Percentiles rank a stretch among this genome's conserved stretches.
These are phyloP conservation scores for Aspergillus cristatus DNA, from an alignment of 495 filamentous ascomycete species.

Conservation along the genomic window DNA sequence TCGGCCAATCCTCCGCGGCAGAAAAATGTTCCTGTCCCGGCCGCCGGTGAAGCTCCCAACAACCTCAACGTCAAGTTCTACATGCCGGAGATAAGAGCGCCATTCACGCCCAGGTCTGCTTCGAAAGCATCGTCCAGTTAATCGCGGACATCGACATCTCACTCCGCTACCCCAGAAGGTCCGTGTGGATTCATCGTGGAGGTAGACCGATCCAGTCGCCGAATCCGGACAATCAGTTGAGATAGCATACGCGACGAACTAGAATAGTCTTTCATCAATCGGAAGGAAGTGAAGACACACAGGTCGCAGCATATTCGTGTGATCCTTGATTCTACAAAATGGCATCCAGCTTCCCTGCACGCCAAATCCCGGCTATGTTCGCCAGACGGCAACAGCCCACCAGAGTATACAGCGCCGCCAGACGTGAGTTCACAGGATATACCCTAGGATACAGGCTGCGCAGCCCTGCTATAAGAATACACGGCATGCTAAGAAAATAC, in stretches of 20 bases:
- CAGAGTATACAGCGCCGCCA: conserved; percentile 19
- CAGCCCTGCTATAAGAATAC: too few species aligned
- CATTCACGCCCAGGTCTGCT: conserved; percentile 9
- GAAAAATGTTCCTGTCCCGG: conserved; percentile 42
- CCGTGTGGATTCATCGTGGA: conserved; percentile 15
- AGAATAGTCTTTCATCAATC: too few species aligned
- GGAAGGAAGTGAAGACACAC: neutral
- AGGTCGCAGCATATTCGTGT: neutral
- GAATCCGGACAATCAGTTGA: conserved; percentile 17
- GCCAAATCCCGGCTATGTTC: conserved; percentile 30
- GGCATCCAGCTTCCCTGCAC: conserved; percentile 27
- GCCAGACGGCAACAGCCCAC: conserved; percentile 33
- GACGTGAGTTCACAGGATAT: conserved; percentile 28
- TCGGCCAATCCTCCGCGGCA: conserved; percentile 20
- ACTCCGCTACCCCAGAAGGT: neutral
- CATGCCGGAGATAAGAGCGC: conserved; percentile 6
- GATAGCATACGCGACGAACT: too few species aligned
- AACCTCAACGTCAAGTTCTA: conserved; percentile 24
- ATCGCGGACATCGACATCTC: conserved; percentile 1
- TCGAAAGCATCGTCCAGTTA: conserved; percentile 1
- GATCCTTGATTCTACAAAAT: conserved; percentile 18
- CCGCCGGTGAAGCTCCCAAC: conserved; percentile 38
- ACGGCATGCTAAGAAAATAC: conserved; percentile 2
- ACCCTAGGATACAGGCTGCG: too few species aligned
- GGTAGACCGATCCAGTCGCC: conserved; percentile 21